These are phyloP conservation scores for Ogataea corticis DNA, from an alignment of 805 yeast genomes.

Conservation along the genomic window DNA sequence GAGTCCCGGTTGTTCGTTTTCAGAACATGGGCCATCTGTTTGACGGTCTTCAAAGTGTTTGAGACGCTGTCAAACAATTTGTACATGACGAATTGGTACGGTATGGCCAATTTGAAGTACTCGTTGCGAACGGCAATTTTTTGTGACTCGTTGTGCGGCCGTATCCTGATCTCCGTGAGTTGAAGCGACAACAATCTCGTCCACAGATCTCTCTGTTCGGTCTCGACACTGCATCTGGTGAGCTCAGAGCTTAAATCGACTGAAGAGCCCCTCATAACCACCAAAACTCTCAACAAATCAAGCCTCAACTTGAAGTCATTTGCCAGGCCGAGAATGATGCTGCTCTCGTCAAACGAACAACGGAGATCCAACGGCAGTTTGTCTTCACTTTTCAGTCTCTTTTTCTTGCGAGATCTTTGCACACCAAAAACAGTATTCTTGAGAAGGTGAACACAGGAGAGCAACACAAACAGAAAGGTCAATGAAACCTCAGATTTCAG, in stretches of 20 bases:
- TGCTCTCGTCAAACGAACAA: constrained; percentile 21
- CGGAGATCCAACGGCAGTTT: constrained; percentile 3
- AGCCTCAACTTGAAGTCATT: constrained; percentile 50
- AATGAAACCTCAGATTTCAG: constrained; percentile 32
- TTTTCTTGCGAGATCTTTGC: background rate
- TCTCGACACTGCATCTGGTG: constrained; percentile 49
- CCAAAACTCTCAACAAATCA: constrained; percentile 38
- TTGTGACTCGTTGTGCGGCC: constrained; percentile 29
- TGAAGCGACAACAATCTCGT: constrained; percentile 36
- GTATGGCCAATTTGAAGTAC: constrained; percentile 56
- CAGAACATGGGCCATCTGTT: constrained; percentile 57
- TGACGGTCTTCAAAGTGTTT: constrained; percentile 63
- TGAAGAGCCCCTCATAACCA: constrained; percentile 19
- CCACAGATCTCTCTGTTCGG: constrained; percentile 53
- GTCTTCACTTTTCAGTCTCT: background rate
- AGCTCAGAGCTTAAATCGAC: constrained; percentile 27
- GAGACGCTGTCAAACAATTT: constrained; percentile 78
- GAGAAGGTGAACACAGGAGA: constrained; percentile 46
- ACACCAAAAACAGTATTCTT: constrained; percentile 37
- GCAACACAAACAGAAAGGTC: constrained; percentile 44
- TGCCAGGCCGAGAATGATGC: constrained; percentile 41
- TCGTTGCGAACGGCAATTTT: constrained; percentile 29
- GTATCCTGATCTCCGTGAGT: background rate
- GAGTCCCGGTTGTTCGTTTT: constrained; percentile 38
- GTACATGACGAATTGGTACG: constrained; percentile 73